Base-by-base conservation (phyloP, 2,329 filamentous ascomycete species). In the Cytospora piceicola region DNA sequence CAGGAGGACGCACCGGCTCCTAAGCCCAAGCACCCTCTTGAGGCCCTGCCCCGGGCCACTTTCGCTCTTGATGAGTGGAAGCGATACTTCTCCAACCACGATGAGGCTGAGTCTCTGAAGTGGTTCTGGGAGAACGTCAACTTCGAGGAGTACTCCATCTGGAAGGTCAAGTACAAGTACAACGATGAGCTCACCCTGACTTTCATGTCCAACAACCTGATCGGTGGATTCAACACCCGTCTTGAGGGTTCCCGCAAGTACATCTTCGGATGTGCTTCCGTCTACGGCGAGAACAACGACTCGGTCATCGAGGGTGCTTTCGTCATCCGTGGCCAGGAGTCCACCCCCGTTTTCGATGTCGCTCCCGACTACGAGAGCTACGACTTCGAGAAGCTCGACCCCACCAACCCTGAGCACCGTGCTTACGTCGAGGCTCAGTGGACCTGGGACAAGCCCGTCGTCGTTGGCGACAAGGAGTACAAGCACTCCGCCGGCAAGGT, bases 121-220 rank as follows among this genome's bases (percentile, higher is more conserved):
- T 98, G 91, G 91, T 98, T 99, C 90, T 99, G 94, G 94, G 89
- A 97, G 84, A 93, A 96, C 81, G 88, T 88, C 82, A 94, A 95
- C 77, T 90, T 95, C 73, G 90, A 93, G 71, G 95, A 99, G 82
- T 99, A 95, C 88, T 96, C 93, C 64, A 82, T 99, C 80, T 99
- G 93, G 93, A 89, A 88, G 79, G 83, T 94, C 74, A 90, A 94
- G 82, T 99, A 97, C 90, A 97, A 97, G 90, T 99, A 99, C 88
- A 96, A 97, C 82, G 89, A 97, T 69, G 95, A 99, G 89, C 88
- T 99, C 73, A 97, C 93, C 77, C 84, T 95, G 81, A 91, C 91
- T 77, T 99, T 99, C 91, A 99, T 99, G 95, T 94, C 93, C 74
- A 92, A 91, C 87, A 99, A 99, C 88, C 85, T 98, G 81, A 94